These are phyloP conservation scores for Juglanconis sp. DNA, from an alignment of 2,329 filamentous ascomycete genomes.

Conservation along the genomic window DNA sequence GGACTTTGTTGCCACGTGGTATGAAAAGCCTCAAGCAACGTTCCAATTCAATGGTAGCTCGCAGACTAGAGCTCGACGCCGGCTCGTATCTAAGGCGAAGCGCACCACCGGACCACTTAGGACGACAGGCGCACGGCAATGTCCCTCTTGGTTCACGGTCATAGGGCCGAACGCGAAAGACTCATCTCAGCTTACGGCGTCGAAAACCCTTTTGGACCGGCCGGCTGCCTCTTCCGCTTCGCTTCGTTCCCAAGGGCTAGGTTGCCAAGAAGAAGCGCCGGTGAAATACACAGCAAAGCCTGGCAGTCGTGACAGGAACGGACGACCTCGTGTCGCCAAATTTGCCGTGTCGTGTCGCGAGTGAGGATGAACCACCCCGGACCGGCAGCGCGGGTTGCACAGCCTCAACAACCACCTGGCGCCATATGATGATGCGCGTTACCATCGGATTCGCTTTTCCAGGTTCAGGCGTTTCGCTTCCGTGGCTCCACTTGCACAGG, in stretches of 20 bases:
- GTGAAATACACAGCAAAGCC: neutral
- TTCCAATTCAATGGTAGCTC: neutral
- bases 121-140: too few species aligned
- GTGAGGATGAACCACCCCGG: neutral
- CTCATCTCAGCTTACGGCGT: neutral
- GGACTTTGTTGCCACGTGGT: neutral
- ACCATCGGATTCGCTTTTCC: too few species aligned
- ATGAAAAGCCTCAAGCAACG: neutral
- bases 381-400: conserved; percentile 4
- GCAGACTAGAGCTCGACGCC: neutral
- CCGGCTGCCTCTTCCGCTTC: neutral
- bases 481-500: conserved; percentile 5
- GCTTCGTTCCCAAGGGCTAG: neutral
- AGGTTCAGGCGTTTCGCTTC: neutral
- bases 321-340: neutral
- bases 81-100: neutral
- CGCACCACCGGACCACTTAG: too few species aligned
- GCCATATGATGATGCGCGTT: conserved; percentile 5
- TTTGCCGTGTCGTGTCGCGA: conserved; percentile 1
- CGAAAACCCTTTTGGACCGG: neutral
- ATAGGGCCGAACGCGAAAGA: neutral
- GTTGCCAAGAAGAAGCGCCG: neutral
- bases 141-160: neutral
- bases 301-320: neutral
- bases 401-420: conserved; percentile 14